These are phyloP conservation scores for Aristolochia californica DNA, from an alignment of 164 flowering plant species.

Conservation along the genomic window DNA sequence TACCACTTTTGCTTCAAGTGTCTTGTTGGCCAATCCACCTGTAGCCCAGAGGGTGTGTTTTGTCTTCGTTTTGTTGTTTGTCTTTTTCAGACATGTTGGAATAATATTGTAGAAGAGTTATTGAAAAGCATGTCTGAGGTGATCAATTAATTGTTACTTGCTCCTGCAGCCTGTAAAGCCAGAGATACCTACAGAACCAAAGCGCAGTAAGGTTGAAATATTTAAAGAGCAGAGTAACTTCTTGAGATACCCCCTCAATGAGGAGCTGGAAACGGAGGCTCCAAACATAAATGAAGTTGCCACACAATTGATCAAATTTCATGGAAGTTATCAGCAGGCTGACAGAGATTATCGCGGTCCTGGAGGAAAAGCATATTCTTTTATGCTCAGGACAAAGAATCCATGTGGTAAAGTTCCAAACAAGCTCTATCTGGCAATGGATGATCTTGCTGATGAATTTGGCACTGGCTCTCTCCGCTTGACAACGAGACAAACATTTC, in stretches of 20 bases:
- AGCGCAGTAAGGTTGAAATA: slow-evolving; percentile 96
- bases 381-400: slow-evolving; percentile 96
- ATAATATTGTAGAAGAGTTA: neutral
- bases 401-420: slow-evolving; percentile 94
- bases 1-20: no score
- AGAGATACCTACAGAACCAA: slow-evolving; percentile 37
- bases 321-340: slow-evolving; percentile 93
- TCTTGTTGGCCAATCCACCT: neutral
- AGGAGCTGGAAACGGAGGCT: slow-evolving; percentile 79
- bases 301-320: slow-evolving; percentile 90
- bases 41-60: neutral
- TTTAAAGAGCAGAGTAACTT: slow-evolving; percentile 88
- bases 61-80: neutral
- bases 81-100: neutral
- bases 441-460: slow-evolving; percentile 89
- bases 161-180: slow-evolving; percentile 74
- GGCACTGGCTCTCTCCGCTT: slow-evolving; percentile 93
- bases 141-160: neutral
- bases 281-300: slow-evolving; percentile 85
- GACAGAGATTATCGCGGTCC: slow-evolving; percentile 67
- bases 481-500: slow-evolving; percentile 96
- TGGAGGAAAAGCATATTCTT: slow-evolving; percentile 54
- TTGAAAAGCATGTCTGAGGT: neutral
- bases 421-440: slow-evolving; percentile 85
- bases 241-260: slow-evolving; percentile 89